These are phyloP conservation scores for Phytophthora fragariaefolia DNA, from an alignment of 352 stramenopile species.

Conservation along the genomic window DNA sequence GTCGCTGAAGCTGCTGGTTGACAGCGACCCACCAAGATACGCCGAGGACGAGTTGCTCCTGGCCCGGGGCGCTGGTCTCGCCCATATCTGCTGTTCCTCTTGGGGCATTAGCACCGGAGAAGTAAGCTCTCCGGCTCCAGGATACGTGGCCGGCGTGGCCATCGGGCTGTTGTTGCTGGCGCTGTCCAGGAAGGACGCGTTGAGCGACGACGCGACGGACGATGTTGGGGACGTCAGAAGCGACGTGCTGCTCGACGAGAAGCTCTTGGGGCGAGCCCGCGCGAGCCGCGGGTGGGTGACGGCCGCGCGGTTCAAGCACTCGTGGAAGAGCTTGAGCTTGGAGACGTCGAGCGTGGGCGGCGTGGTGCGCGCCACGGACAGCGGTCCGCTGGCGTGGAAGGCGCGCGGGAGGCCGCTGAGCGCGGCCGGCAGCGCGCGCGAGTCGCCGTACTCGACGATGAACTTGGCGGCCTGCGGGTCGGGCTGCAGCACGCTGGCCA, in stretches of 20 bases:
- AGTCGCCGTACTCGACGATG: slow-evolving; percentile 83
- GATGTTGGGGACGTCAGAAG: slow-evolving; percentile 74
- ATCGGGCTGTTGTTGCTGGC: slow-evolving; percentile 37
- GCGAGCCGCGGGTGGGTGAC: slow-evolving; percentile 16
- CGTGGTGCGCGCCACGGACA: slow-evolving; percentile 55
- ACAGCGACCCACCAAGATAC: slow-evolving; percentile 39
- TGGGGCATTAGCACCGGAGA: slow-evolving; percentile 43
- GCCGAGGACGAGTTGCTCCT: slow-evolving; percentile 56
- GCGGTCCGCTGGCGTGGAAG: slow-evolving; percentile 43
- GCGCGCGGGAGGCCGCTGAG: slow-evolving; percentile 45
- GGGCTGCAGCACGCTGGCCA: slow-evolving; percentile 75
- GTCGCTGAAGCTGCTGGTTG: slow-evolving; percentile 38
- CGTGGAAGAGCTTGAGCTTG: slow-evolving; percentile 73
- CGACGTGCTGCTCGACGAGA: slow-evolving; percentile 65
- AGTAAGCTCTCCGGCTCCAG: slow-evolving; percentile 26
- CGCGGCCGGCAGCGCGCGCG: slow-evolving; percentile 50
- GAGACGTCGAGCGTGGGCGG: slow-evolving; percentile 62
- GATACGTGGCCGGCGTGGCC: slow-evolving; percentile 35
- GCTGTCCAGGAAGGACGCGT: slow-evolving; percentile 61
- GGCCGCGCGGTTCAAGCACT: slow-evolving; percentile 43
- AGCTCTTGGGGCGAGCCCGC: slow-evolving; percentile 58
- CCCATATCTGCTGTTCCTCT: slow-evolving; percentile 43
- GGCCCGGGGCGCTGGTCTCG: slow-evolving; percentile 26
- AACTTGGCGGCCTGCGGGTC: slow-evolving; percentile 52
- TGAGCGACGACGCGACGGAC: slow-evolving; percentile 67